Evolutionary conservation across 495 filamentous ascomycete species (phyloP).

Genomic region (Penicillium samsonianum): DNA sequence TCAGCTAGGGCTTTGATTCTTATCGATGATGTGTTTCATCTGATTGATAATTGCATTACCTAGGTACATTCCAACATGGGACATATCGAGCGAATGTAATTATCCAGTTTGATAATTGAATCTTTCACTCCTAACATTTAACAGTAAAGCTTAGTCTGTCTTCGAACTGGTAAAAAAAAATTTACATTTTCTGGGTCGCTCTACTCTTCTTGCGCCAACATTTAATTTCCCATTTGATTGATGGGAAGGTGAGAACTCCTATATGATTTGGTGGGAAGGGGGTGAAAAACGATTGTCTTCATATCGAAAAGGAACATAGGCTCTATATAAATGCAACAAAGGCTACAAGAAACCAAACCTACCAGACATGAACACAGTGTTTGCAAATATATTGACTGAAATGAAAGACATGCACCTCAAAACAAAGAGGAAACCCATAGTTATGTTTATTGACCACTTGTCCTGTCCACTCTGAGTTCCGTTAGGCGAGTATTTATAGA

Average conservation of each 20-base stretch:
- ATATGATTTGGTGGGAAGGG: too few relatives aligned
- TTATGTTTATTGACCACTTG: too few relatives aligned
- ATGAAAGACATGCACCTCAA: background rate
- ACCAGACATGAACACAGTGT: background rate
- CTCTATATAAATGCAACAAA: background rate
- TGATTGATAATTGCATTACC: background rate
- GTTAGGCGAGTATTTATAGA: too few relatives aligned
- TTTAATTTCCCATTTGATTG: background rate
- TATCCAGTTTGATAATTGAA: background rate
- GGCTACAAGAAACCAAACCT: background rate
- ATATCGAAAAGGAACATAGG: background rate
- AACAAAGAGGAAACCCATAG: background rate
- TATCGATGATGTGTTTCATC: background rate
- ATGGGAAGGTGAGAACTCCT: background rate
- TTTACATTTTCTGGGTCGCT: background rate
- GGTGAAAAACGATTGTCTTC: too few relatives aligned
- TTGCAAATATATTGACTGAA: background rate
- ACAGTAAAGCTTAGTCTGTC: background rate
- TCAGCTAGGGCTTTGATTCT: background rate
- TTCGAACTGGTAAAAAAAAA: background rate
- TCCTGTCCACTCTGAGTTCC: too few relatives aligned
- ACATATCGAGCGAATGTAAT: slow-evolving; percentile 5
- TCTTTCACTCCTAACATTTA: background rate
- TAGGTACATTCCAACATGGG: background rate
- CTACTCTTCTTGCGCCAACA: background rate